phyloP scores from a whole-genome alignment of 2,329 filamentous ascomycete species.

The Pseudonectria buxi region DNA sequence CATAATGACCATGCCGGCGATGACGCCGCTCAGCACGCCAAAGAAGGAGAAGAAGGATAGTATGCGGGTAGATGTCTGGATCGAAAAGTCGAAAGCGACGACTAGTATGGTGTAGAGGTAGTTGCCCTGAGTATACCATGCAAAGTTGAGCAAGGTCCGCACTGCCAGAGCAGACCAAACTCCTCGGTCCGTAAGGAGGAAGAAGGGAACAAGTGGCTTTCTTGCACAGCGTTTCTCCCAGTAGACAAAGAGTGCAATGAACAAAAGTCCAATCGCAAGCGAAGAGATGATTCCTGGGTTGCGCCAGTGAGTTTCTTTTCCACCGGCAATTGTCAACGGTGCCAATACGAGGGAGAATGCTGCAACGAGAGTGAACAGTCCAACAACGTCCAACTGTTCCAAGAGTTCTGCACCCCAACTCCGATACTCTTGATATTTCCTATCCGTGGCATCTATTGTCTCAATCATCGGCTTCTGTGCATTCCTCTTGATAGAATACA shows the following conservation, averaged over 20 bases:
- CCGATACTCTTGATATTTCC: slow-evolving; percentile 1
- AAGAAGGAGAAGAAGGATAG: slow-evolving; percentile 46
- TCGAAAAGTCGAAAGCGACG: slow-evolving; percentile 50
- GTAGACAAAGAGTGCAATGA: slow-evolving; percentile 41
- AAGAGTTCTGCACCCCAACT: slow-evolving; percentile 41
- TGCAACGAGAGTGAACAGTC: slow-evolving; percentile 39
- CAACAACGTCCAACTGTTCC: slow-evolving; percentile 47
- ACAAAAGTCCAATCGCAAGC: slow-evolving; percentile 42
- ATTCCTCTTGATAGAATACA: slow-evolving; percentile 27
- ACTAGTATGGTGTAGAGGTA: slow-evolving; percentile 54
- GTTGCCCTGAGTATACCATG: slow-evolving; percentile 53
- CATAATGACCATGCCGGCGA: slow-evolving; percentile 45
- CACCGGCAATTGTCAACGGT: slow-evolving; percentile 49
- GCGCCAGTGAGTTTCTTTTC: slow-evolving; percentile 40
- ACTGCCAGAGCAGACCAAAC: slow-evolving; percentile 56
- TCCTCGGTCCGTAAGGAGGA: slow-evolving; percentile 50
- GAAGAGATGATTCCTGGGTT: slow-evolving; percentile 44
- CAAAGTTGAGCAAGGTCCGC: slow-evolving; percentile 40
- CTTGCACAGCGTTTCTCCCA: slow-evolving; percentile 48
- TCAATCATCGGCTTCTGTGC: slow-evolving; percentile 3
- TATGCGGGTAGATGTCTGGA: slow-evolving; percentile 49
- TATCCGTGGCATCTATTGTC: neutral
- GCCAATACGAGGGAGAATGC: slow-evolving; percentile 42
- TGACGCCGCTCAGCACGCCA: slow-evolving; percentile 47
- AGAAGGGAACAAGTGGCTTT: slow-evolving; percentile 49